Percentiles rank a stretch among this genome's conserved stretches.
Conservation (phyloP, 257 asterid genomes). For the Solanum bulbocastanum region DNA sequence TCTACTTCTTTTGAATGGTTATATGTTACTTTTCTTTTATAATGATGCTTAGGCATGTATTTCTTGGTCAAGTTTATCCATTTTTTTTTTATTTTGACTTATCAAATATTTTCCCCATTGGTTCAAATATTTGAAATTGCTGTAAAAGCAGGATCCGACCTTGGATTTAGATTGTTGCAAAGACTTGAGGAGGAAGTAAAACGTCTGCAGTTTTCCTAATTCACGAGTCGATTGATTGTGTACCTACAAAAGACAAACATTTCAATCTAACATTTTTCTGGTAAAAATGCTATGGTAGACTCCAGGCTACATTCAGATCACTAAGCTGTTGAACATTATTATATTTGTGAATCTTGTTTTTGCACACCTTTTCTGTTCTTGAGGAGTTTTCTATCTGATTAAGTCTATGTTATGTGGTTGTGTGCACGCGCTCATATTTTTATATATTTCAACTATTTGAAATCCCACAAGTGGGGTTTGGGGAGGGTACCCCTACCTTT, state of each 20-base stretch:
- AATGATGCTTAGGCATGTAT: neutral
- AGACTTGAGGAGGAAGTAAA: slow-evolving; percentile 63
- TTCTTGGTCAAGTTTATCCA: neutral
- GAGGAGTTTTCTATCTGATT: neutral
- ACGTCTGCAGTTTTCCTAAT: slow-evolving; percentile 9
- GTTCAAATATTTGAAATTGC: slow-evolving; percentile 50
- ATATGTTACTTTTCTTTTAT: neutral
- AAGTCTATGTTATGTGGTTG: neutral
- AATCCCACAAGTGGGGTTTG: no score
- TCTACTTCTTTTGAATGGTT: neutral
- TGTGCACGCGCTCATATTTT: no score
- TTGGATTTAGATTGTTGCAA: slow-evolving; percentile 77
- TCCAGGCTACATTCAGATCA: neutral
- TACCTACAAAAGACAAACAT: neutral
- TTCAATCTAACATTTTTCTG: no score
- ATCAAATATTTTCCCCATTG: neutral
- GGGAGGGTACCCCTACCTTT: no score
- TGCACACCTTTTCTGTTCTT: neutral
- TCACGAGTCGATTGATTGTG: neutral
- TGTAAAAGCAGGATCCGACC: slow-evolving; percentile 71
- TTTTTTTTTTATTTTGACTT: neutral
- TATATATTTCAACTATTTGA: no score
- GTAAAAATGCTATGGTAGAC: no score
- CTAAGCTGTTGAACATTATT: neutral
- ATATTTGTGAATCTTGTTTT: neutral